Conservation (phyloP, 2,329 filamentous ascomycete genomes). For the Domatiomyces catenatus region DNA sequence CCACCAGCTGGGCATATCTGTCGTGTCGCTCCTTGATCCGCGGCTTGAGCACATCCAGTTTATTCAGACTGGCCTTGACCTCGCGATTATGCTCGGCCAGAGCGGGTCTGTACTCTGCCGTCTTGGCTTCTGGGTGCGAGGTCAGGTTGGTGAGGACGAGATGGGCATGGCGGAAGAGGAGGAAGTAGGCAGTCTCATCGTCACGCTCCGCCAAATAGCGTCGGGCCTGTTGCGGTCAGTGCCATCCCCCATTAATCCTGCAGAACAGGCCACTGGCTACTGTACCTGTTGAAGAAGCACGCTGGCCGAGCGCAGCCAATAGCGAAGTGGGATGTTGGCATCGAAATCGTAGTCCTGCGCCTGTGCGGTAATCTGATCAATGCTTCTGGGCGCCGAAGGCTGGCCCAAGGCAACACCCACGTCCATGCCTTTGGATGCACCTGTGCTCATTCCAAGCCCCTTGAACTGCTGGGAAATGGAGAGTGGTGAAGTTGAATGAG, state of each 20-base stretch:
- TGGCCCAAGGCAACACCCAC: constrained; percentile 11
- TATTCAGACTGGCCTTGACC: constrained; percentile 48
- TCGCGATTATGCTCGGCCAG: constrained; percentile 44
- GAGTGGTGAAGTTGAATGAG: not conserved
- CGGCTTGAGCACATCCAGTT: constrained; percentile 66
- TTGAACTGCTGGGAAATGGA: not conserved
- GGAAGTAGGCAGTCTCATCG: constrained; percentile 72
- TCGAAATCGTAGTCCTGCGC: constrained; percentile 75
- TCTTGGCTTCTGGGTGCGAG: constrained; percentile 59
- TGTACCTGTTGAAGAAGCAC: constrained; percentile 66
- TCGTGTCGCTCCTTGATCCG: constrained; percentile 56
- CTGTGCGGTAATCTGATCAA: constrained; percentile 60
- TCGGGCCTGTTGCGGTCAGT: constrained; percentile 43
- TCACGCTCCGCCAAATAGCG: constrained; percentile 79
- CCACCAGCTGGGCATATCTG: constrained; percentile 44
- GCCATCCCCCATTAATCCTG: not conserved
- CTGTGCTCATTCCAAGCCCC: not conserved
- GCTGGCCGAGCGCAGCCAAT: constrained; percentile 68
- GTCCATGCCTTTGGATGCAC: not conserved
- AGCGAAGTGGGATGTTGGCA: constrained; percentile 55
- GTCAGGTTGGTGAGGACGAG: constrained; percentile 65
- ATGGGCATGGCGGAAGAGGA: constrained; percentile 76
- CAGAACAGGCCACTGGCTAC: constrained; percentile 1
- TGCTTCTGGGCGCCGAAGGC: constrained; percentile 42
- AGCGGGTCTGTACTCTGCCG: constrained; percentile 41